Evolutionary conservation across 345 rosid species (phyloP).

Genomic region (Boechera retrofracta): DNA sequence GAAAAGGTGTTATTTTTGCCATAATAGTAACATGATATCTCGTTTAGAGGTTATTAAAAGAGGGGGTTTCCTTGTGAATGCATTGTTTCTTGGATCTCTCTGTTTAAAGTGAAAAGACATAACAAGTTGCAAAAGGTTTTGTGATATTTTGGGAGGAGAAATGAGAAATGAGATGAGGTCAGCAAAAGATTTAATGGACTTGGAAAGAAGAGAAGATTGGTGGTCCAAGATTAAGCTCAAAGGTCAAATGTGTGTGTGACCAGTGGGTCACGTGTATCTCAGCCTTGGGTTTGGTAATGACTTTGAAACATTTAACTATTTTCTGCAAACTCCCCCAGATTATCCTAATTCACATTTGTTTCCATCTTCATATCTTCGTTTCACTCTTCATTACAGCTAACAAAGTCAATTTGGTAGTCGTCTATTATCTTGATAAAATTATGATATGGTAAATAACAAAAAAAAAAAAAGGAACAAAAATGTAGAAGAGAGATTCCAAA

Average conservation of each 20-base stretch:
- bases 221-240: conserved; percentile 41
- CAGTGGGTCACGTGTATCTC: conserved; percentile 35
- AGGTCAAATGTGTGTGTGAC: conserved; percentile 30
- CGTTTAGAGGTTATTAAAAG: neutral
- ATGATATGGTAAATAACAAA: neutral
- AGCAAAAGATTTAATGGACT: neutral
- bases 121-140: conserved; percentile 39
- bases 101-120: conserved; percentile 27
- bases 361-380: neutral
- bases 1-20: neutral
- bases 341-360: neutral
- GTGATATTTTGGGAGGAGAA: conserved; percentile 43
- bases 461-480: too few relatives aligned
- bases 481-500: too few relatives aligned
- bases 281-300: conserved; percentile 39
- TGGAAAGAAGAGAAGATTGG: conserved; percentile 41
- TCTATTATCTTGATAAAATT: too few relatives aligned
- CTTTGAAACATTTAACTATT: conserved; percentile 30
- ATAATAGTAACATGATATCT: neutral
- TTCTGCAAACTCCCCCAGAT: conserved; percentile 9
- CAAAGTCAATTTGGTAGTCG: neutral
- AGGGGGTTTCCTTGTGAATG: conserved; percentile 2
- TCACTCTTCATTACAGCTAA: neutral
- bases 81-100: conserved; percentile 1
- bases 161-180: conserved; percentile 28